phyloP scores from a whole-genome alignment of 2,329 filamentous ascomycete species.

The Beauveria sp. region DNA sequence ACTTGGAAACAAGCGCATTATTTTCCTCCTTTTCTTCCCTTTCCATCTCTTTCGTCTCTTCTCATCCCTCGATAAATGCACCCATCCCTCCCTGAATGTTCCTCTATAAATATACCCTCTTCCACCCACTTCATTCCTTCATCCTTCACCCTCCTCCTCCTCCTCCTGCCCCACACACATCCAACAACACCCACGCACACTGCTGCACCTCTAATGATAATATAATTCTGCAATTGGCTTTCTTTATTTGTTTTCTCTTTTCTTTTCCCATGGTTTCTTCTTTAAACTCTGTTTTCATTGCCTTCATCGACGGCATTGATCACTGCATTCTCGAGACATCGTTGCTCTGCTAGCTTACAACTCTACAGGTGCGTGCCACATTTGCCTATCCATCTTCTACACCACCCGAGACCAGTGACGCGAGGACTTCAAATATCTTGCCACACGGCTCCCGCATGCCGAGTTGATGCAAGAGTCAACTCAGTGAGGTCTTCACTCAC shows the following conservation, averaged over 20 bases:
- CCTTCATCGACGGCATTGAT: neutral
- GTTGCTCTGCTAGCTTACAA: neutral
- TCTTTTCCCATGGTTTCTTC: neutral
- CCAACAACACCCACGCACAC: neutral
- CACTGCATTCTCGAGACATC: neutral
- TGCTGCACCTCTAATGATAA: neutral
- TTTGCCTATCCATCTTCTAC: too few species aligned
- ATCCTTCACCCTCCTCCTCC: neutral
- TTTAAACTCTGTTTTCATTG: neutral
- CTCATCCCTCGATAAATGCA: too few species aligned
- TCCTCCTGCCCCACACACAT: neutral
- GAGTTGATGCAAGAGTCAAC: too few species aligned
- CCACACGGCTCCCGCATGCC: too few species aligned
- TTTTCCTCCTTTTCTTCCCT: too few species aligned
- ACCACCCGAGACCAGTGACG: too few species aligned
- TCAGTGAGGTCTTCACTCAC: neutral
- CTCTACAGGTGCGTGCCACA: neutral
- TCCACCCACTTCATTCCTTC: neutral
- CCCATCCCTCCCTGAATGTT: neutral
- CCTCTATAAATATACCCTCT: neutral
- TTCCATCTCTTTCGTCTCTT: neutral
- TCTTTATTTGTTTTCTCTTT: neutral
- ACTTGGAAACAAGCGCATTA: neutral
- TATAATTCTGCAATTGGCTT: neutral
- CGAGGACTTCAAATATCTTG: too few species aligned